Base-by-base conservation (phyloP, 345 rosid species). In the Fremontodendron californicum region DNA sequence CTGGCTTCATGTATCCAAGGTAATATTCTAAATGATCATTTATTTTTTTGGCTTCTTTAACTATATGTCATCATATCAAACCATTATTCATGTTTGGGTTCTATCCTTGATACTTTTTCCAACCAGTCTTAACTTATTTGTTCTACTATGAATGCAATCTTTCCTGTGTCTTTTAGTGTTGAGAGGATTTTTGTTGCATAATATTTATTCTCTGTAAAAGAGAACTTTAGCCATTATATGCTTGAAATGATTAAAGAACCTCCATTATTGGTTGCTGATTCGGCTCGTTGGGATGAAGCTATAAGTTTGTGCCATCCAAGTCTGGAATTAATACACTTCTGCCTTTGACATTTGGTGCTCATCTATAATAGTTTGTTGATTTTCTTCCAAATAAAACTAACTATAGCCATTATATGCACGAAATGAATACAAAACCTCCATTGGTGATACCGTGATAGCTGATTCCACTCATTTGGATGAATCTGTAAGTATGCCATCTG, bases 1-100 rank as follows among this genome's bases (percentile, higher is more conserved):
- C 96, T 5, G 82, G 91, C 75, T 94, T 93, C 84, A 91, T 94
- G 98, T 94, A 94, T 84, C 98, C 98, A 2, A 94, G 98, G 98
- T 94, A 86, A 55, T 27, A 18, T 21, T 45, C 16, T 43, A 18
- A n/a, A 25, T 25, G 7, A 25, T 21, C 43, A 62, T 16, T 60
- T 25, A n/a, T n/a, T n/a, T n/a, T 58, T 42, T 9, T 39, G 18
- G 5, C 43, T 33, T 31, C 37, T 19, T 31, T 71, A 19, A 45
- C 57, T 27, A 46, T 13, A 12, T 71, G 27, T 31, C 37, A 25
- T 68, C 61, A 4, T 19, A 31, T 71, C 27, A 33, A 46, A 49
- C 18, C 43, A 19, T 71, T n/a, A 40, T 39, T 21, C 18, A 0
- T n/a, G n/a, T 65, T 71, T 12, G 5, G 29, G 29, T 18, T 2